Evolutionary conservation across 176 grass and related monocot species (phyloP).

Genomic region (Oryza glaberrima): DNA sequence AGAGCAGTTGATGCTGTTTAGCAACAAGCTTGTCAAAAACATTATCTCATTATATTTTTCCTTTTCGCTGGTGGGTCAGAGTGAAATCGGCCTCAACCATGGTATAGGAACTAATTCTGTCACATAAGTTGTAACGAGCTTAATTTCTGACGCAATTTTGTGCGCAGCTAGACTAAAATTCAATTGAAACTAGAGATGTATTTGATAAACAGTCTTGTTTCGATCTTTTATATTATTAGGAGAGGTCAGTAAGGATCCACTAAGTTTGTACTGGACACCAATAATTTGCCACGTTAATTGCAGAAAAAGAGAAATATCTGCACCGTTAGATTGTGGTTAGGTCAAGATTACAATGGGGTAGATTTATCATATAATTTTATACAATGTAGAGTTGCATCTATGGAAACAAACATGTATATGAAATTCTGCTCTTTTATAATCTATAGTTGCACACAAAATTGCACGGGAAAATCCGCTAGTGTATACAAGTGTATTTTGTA

Average conservation of each 20-base stretch:
- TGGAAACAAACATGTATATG: background rate
- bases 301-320: background rate
- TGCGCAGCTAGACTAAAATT: background rate
- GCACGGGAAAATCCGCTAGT: background rate
- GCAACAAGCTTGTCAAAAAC: slow-evolving; percentile 28
- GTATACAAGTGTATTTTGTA: background rate
- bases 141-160: background rate
- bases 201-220: too few species aligned
- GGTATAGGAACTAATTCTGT: background rate
- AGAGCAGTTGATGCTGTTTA: slow-evolving; percentile 44
- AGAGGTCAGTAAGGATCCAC: background rate
- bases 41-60: slow-evolving; percentile 16
- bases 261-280: background rate
- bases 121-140: background rate
- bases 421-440: background rate
- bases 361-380: background rate
- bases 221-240: background rate
- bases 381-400: background rate
- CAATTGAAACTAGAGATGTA: too few species aligned
- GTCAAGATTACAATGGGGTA: background rate
- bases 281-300: background rate
- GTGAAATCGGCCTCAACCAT: slow-evolving; percentile 25
- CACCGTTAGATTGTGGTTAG: background rate
- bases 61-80: background rate
- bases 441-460: background rate